Conservation (phyloP, 371 early-diverging fungal genomes). For the Phascolomyces articulosus region DNA sequence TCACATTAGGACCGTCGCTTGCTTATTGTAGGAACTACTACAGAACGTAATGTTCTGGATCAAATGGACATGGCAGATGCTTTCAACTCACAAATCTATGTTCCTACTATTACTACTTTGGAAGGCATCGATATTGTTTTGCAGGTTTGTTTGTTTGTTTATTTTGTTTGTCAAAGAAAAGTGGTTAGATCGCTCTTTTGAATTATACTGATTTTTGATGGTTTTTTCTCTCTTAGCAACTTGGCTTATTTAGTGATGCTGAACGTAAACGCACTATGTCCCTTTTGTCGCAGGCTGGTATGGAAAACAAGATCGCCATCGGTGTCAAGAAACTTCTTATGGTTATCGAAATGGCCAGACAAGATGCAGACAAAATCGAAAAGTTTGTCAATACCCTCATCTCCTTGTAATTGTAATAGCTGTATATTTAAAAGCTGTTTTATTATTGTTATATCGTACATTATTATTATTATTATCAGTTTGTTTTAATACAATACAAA, state of each 20-base stretch:
- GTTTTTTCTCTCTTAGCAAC: constrained; percentile 24
- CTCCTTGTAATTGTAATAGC: constrained; percentile 21
- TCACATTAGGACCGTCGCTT: constrained; percentile 64
- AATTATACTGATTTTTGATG: not conserved
- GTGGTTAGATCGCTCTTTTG: no score
- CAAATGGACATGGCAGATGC: constrained; percentile 89
- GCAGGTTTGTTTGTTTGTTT: constrained; percentile 29
- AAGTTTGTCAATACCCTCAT: constrained; percentile 63
- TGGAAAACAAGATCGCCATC: constrained; percentile 71
- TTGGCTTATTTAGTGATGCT: constrained; percentile 63
- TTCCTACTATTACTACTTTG: constrained; percentile 68
- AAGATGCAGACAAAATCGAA: constrained; percentile 70
- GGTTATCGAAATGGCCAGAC: constrained; percentile 88
- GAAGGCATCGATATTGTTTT: constrained; percentile 76
- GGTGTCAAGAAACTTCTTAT: constrained; percentile 92
- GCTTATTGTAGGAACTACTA: constrained; percentile 88
- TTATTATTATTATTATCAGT: no score
- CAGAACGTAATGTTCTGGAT: constrained; percentile 75
- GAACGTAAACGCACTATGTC: constrained; percentile 62
- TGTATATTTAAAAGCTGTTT: no score
- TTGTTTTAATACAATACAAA: no score
- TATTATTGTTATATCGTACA: no score
- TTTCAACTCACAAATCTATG: constrained; percentile 85
- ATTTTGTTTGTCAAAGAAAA: no score
- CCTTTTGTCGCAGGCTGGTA: constrained; percentile 54